Evolutionary conservation across 2,329 filamentous ascomycete species (phyloP).

Genomic region (Epichloe festucae): DNA sequence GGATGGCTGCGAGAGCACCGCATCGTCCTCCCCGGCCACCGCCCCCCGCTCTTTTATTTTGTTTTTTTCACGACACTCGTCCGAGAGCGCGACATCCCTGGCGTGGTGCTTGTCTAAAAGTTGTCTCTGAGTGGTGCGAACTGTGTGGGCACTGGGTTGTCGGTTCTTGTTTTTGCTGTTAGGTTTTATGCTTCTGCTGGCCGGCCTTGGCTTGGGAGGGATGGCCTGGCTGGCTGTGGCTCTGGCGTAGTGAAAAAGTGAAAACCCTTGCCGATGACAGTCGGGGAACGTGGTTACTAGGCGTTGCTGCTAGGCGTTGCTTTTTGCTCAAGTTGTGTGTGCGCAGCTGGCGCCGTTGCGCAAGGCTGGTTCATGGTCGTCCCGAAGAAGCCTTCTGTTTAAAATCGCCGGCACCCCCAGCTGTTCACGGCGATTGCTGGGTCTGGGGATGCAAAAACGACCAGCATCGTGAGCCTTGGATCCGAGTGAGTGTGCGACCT

Average conservation of each 20-base stretch:
- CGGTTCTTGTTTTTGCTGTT: neutral
- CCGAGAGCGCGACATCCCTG: constrained; percentile 5
- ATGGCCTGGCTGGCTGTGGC: neutral
- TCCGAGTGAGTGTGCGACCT: neutral
- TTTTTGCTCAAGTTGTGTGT: constrained; percentile 1
- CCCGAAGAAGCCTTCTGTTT: neutral
- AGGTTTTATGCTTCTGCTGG: neutral
- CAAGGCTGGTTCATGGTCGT: neutral
- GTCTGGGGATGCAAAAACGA: neutral
- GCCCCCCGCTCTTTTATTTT: neutral
- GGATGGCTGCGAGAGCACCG: neutral
- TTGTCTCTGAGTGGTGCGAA: neutral
- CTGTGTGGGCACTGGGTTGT: neutral
- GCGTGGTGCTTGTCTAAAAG: neutral
- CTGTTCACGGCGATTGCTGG: neutral
- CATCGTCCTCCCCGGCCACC: neutral
- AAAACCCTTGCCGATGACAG: constrained; percentile 5
- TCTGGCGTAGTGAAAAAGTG: neutral
- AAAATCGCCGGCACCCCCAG: constrained; percentile 2
- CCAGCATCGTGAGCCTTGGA: neutral
- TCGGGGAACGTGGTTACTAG: constrained; percentile 2
- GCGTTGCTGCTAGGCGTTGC: constrained; percentile 1
- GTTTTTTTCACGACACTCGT: neutral
- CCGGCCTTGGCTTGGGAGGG: neutral
- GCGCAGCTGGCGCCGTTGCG: no score